Percentiles rank a stretch among this genome's conserved stretches.
Conservation (phyloP, 1,139 yeast genomes). For the Pichia cactophila region DNA sequence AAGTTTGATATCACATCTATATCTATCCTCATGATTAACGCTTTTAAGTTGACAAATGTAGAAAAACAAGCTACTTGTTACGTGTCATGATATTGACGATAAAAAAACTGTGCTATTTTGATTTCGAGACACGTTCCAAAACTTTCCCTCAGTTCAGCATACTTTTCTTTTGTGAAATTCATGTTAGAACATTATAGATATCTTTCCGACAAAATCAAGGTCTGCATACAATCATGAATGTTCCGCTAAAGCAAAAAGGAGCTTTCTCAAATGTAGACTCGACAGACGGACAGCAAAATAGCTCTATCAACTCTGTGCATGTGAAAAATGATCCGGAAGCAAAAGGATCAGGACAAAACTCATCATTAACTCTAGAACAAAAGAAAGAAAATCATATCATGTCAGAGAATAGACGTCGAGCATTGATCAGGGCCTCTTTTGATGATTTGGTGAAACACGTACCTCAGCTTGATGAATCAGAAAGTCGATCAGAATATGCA, state of each 20-base stretch:
- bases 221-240: background rate
- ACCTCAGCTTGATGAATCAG: conserved; percentile 30
- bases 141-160: no score
- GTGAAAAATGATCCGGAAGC: background rate
- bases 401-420: conserved; percentile 36
- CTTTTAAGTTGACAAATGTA: no score
- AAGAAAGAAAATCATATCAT: conserved; percentile 35
- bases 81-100: no score
- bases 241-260: background rate
- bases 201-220: no score
- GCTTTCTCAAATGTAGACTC: background rate
- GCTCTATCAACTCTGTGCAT: background rate
- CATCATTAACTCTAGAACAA: conserved; percentile 27
- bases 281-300: background rate
- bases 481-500: conserved; percentile 34
- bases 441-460: conserved; percentile 34
- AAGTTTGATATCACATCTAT: background rate
- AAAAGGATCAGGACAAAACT: background rate
- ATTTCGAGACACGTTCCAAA: background rate
- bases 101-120: background rate
- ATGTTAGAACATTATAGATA: no score
- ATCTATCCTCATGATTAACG: background rate
- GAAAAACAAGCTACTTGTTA: no score
- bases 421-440: conserved; percentile 32
- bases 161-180: no score